Evolutionary conservation across 768 basidiomycete genomes (phyloP), one percentile per base, ranked within the genome.

Genomic region (Lentinula sp.): DNA sequence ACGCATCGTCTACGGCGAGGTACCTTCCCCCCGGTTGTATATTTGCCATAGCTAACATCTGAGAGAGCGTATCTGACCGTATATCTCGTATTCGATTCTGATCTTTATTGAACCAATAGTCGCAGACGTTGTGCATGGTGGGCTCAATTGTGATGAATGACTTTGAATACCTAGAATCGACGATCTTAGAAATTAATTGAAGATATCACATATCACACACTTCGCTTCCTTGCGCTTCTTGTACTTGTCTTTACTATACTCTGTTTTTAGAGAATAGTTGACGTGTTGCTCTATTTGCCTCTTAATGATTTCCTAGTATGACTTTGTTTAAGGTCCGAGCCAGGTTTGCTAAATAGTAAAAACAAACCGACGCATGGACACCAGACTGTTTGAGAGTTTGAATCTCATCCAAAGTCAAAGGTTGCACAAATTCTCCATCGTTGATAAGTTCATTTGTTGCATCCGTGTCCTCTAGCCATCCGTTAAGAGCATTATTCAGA

Each of bases 241-340:
- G 74, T 98, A 99, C 71, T 99, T 99, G 69, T 98, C 95, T 74
- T 99, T 98, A 74, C 92, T 95, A 73, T 95, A 98, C 73, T 96
- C 97, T 1, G 95, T 98, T 74, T 98, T 98, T 53, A 98, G 77
- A 10, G 87, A 86, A 71, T 91, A 99, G 67, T 92, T 91, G 35
- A 91, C 88, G 68, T 98, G 96, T 67, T 88, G 85, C 66, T 93
- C 93, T 51, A 98, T 96, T 73, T 98, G 96, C 71, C 81, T 87
- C 69, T 91, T 87, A 70, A 98, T 96, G 57, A 99, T 98, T 68
- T 98, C 95, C 88, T 97, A 76, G 4, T 28, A 28, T 28, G 16
- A 13, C 18, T 39, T 39, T 33, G 36, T n/a, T 12, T n/a, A 13
- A 37, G 23, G 20, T 42, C 23, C 20, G 15, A 56, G 58, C 18